phyloP scores from a whole-genome alignment of 441 rosid species.

The Corymbia citriodora region DNA sequence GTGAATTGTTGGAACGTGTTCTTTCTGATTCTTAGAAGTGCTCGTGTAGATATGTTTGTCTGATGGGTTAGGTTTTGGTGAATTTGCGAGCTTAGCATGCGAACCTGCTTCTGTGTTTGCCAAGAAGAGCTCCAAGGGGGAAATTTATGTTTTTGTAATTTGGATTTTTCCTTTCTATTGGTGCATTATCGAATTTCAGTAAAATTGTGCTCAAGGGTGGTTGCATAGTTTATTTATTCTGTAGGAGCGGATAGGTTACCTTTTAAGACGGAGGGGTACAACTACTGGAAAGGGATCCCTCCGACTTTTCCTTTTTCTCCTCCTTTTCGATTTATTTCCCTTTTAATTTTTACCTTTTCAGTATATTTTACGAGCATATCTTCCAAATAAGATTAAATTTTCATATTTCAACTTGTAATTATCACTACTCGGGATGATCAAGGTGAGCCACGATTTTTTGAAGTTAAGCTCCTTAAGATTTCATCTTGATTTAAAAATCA shows the following conservation, averaged over 20 bases:
- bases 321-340: too few species aligned
- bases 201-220: background rate
- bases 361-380: too few species aligned
- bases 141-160: background rate
- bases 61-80: background rate
- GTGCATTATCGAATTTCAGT: background rate
- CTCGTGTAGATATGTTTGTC: background rate
- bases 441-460: too few species aligned
- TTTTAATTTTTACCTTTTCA: too few species aligned
- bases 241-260: constrained; percentile 78
- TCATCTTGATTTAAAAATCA: too few species aligned
- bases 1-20: background rate
- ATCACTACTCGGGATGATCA: too few species aligned
- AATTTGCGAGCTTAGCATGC: background rate
- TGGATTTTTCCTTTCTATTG: background rate
- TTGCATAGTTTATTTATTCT: background rate
- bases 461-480: too few species aligned
- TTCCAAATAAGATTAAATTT: too few species aligned
- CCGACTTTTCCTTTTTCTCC: too few species aligned
- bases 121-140: background rate
- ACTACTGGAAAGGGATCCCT: constrained; percentile 32
- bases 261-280: constrained; percentile 85
- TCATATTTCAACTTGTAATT: too few species aligned
- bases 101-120: background rate
- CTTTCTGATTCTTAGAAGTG: background rate